Base-by-base conservation (phyloP, 2,329 filamentous ascomycete genomes). In the Aureobasidium leucospermi region DNA sequence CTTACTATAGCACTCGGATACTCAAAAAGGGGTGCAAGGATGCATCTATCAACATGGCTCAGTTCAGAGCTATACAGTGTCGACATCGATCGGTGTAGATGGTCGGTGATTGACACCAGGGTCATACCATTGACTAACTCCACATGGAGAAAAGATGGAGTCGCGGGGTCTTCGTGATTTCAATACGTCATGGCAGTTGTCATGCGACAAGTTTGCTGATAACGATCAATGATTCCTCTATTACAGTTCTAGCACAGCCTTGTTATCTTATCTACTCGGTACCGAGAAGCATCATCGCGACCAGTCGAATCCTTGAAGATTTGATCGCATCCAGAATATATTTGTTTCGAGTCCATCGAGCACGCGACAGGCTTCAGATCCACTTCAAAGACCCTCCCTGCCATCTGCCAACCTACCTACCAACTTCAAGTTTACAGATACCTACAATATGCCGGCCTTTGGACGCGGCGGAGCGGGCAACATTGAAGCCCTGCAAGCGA, bases 391-490 rank as follows among this genome's bases (percentile, higher is more conserved):
- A 19, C 19, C 13, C 29, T 47, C 13, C 8, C 32, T 19, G 4
- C 1, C 16, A 5, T 15, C 47, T 13, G 9, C n/a, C 31, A 31
- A 41, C 28, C 28, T 7, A 41, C 28, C 28, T 7, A 48, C 15
- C n/a, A 4, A 23, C 23, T 23, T 23, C 23, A 23, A 23, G 3
- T 19, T 19, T 42, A 11, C n/a, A 11, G 28, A 39, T 13, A 23
- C 34, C 34, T 9, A 41, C 19, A 55, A 42, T n/a, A 59, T 59
- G 57, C 47, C 48, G 9, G 47, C 58, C 10, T 53, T 43, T 19
- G 76, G 76, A 52, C 73, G 76, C 47, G 76, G 76, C 49, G 76
- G 76, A 42, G 75, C 75, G 16, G 76, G 76, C 23, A 79, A 79
- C 62, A 75, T 76, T 51, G 67, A 67, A 48, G 65, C 65, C 1